Conservation (phyloP, 2,329 filamentous ascomycete genomes). For the Penicillium sp. region DNA sequence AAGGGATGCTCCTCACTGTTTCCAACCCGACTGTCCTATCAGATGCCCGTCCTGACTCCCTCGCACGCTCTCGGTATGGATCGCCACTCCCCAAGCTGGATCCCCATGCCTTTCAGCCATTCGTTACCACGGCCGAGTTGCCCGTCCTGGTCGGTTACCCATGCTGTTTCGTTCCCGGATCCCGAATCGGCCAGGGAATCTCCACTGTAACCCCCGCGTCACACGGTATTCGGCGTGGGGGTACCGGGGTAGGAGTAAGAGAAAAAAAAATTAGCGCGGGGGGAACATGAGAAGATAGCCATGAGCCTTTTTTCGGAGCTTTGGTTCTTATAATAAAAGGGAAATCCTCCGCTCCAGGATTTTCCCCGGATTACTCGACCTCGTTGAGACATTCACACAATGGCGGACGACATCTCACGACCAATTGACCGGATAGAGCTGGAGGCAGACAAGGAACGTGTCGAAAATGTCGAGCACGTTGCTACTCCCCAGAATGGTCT, state of each 20-base stretch:
- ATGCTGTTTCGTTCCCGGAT: background rate
- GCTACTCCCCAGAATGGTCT: slow-evolving; percentile 7
- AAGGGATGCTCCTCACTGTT: background rate
- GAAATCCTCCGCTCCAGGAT: background rate
- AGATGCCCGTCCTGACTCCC: background rate
- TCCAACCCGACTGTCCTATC: background rate
- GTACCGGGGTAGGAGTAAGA: slow-evolving; percentile 7
- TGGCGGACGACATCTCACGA: slow-evolving; percentile 25
- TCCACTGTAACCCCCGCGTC: slow-evolving; percentile 8
- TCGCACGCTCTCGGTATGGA: background rate
- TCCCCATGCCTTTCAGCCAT: background rate
- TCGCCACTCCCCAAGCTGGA: background rate
- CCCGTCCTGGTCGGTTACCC: background rate
- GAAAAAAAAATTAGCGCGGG: slow-evolving; percentile 9
- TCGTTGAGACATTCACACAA: slow-evolving; percentile 9
- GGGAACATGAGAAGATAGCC: background rate
- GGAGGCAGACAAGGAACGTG: slow-evolving; percentile 20
- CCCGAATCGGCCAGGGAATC: slow-evolving; percentile 1
- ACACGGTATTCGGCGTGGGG: slow-evolving; percentile 5
- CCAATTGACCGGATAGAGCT: slow-evolving; percentile 11
- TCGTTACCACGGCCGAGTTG: background rate
- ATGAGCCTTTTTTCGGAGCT: background rate
- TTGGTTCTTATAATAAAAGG: background rate
- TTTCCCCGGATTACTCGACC: background rate
- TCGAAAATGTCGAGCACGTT: slow-evolving; percentile 23